Conservation (phyloP, 2,329 filamentous ascomycete genomes). For the Sporothrix brasiliensis region DNA sequence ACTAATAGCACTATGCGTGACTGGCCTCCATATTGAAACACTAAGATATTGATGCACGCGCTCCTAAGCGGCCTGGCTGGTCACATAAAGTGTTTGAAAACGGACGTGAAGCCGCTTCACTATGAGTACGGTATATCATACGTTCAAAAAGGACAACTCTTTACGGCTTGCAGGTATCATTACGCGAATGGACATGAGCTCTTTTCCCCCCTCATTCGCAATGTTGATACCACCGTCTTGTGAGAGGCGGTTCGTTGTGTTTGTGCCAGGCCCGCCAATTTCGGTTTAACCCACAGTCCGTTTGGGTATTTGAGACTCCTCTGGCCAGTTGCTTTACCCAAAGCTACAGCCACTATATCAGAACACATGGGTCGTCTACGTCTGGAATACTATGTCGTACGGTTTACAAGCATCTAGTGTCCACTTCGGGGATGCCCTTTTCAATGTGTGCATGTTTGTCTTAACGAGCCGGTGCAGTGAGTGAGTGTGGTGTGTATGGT, state of each 20-base stretch:
- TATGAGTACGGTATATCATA: background rate
- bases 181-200: background rate
- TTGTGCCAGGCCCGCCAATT: constrained; percentile 4
- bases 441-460: background rate
- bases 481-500: background rate
- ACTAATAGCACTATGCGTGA: background rate
- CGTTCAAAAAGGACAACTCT: background rate
- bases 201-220: background rate
- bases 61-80: background rate
- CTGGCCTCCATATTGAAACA: background rate
- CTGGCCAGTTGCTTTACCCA: background rate
- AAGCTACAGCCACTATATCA: background rate
- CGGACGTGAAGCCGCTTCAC: background rate
- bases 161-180: constrained; percentile 1
- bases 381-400: background rate
- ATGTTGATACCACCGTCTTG: background rate
- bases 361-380: background rate
- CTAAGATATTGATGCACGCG: background rate
- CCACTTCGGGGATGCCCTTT: background rate
- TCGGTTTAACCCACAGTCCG: background rate
- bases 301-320: background rate
- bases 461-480: constrained; percentile 6
- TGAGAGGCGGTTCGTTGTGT: background rate
- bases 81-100: background rate
- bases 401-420: background rate